These are phyloP conservation scores for Trametes pubescens DNA, from an alignment of 1,284 basidiomycete species.

Conservation along the genomic window DNA sequence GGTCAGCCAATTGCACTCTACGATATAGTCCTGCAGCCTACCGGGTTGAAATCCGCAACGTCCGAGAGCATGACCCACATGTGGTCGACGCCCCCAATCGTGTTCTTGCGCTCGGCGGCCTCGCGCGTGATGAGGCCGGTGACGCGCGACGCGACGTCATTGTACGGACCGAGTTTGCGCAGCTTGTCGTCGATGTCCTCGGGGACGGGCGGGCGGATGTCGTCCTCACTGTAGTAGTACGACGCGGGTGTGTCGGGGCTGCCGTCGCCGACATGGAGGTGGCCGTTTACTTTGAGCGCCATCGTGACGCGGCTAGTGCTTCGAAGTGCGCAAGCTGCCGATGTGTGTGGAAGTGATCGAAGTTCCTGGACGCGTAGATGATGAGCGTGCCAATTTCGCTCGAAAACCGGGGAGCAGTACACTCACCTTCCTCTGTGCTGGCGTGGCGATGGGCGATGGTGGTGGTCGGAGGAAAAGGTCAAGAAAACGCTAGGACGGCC, in stretches of 20 bases:
- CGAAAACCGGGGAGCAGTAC: not conserved
- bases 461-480: not conserved
- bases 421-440: no score
- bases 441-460: no score
- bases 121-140: conserved; percentile 31
- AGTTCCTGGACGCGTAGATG: conserved; percentile 1
- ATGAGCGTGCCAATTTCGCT: not conserved
- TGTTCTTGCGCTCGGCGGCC: conserved; percentile 34
- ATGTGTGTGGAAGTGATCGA: not conserved
- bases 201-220: conserved; percentile 20
- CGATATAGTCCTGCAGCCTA: conserved; percentile 16
- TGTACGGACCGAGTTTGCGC: conserved; percentile 7
- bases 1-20: not conserved
- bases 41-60: conserved; percentile 43
- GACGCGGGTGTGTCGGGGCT: conserved; percentile 29
- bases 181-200: conserved; percentile 28
- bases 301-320: not conserved
- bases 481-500: not conserved
- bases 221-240: conserved; percentile 31
- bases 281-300: conserved; percentile 13
- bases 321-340: not conserved
- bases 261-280: conserved; percentile 8
- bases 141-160: conserved; percentile 15
- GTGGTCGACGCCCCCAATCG: conserved; percentile 43
- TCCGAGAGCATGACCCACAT: conserved; percentile 41